Conservation (phyloP, 352 stramenopile genomes). For the Globisporangium canariense region DNA sequence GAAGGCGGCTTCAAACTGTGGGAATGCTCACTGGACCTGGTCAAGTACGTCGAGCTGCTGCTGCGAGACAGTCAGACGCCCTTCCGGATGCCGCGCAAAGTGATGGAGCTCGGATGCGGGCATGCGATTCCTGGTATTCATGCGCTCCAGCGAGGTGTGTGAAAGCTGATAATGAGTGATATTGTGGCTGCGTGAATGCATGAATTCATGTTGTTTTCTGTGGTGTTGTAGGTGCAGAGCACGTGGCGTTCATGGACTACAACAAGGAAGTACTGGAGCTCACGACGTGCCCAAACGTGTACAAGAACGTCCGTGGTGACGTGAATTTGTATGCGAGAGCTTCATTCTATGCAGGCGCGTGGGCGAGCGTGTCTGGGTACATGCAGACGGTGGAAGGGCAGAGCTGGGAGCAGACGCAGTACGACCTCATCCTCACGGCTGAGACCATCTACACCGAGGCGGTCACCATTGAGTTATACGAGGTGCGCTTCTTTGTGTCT, state of each 20-base stretch:
- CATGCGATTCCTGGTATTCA: constrained; percentile 78
- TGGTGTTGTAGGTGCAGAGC: constrained; percentile 32
- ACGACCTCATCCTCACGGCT: constrained; percentile 76
- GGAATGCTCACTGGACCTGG: constrained; percentile 78
- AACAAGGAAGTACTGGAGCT: constrained; percentile 88
- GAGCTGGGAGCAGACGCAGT: constrained; percentile 37
- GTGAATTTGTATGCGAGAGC: constrained; percentile 29
- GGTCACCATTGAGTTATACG: constrained; percentile 63
- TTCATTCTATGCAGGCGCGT: constrained; percentile 77
- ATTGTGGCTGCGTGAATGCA: background rate
- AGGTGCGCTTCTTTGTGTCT: constrained; percentile 30
- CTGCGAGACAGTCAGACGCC: constrained; percentile 15
- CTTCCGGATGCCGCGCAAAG: constrained; percentile 26
- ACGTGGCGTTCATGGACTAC: constrained; percentile 84
- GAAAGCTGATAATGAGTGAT: background rate
- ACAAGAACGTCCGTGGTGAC: constrained; percentile 36
- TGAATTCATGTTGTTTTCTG: constrained; percentile 3
- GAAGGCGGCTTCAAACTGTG: constrained; percentile 87
- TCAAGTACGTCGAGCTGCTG: constrained; percentile 41
- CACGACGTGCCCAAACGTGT: constrained; percentile 76
- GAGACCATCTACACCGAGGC: constrained; percentile 86
- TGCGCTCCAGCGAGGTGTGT: constrained; percentile 56
- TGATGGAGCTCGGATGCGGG: constrained; percentile 78
- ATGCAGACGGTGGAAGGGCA: constrained; percentile 40
- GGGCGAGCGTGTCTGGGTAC: constrained; percentile 53